phyloP scores from a whole-genome alignment of 129 eudicot genomes.

The Ambrosia trifida region DNA sequence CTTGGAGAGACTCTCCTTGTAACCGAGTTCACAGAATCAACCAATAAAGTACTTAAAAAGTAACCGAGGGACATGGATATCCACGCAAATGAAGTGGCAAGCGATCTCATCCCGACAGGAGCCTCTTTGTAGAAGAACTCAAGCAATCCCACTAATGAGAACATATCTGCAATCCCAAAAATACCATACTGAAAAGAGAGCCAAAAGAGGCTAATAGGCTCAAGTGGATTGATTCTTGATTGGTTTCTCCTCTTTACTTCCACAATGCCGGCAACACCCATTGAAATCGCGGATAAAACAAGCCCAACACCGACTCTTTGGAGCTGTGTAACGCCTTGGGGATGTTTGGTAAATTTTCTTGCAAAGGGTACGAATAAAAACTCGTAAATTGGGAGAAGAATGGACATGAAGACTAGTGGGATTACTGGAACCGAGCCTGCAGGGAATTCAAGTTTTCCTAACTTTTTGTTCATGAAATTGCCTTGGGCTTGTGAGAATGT shows the following conservation, averaged over 20 bases:
- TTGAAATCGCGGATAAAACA: conserved; percentile 59
- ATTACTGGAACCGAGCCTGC: conserved; percentile 67
- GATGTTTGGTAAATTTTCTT: conserved; percentile 60
- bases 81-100: conserved; percentile 72
- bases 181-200: conserved; percentile 64
- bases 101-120: conserved; percentile 67
- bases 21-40: conserved; percentile 47
- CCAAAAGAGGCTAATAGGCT: conserved; percentile 75
- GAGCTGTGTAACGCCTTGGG: conserved; percentile 69
- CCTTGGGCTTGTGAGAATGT: conserved; percentile 79
- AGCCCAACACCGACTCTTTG: conserved; percentile 79
- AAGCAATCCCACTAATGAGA: conserved; percentile 61
- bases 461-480: conserved; percentile 40
- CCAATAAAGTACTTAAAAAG: conserved; percentile 59
- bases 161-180: conserved; percentile 82
- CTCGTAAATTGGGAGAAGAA: conserved; percentile 66
- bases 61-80: conserved; percentile 68
- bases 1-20: conserved; percentile 51
- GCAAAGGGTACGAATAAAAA: conserved; percentile 62
- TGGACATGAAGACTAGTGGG: conserved; percentile 62
- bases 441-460: conserved; percentile 53
- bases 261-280: conserved; percentile 57
- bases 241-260: conserved; percentile 62
- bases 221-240: conserved; percentile 32
- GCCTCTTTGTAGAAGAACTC: conserved; percentile 86